phyloP scores from a whole-genome alignment of 495 filamentous ascomycete genomes.

The Tuber umbilicatum region DNA sequence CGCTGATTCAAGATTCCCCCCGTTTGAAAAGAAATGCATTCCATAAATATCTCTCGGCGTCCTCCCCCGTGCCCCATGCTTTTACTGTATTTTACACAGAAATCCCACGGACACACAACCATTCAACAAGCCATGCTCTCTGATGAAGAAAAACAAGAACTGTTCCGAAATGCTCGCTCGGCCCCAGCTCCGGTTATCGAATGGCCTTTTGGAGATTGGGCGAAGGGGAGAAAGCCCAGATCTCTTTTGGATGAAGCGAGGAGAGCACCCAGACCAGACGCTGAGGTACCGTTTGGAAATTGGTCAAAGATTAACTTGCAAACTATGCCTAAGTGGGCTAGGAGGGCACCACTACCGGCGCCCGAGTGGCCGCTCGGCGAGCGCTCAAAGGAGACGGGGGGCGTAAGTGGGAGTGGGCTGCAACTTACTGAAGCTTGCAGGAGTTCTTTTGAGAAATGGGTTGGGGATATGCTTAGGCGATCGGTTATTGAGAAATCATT shows the following conservation, averaged over 20 bases:
- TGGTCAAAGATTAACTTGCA: not conserved
- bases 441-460: not conserved
- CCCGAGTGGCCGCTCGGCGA: not conserved
- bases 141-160: not conserved
- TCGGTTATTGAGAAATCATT: not conserved
- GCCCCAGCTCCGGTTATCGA: not conserved
- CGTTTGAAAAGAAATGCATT: too few species aligned
- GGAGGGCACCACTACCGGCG: not conserved
- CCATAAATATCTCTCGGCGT: too few species aligned
- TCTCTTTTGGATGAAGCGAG: not conserved
- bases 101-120: not conserved
- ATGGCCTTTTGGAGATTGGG: not conserved
- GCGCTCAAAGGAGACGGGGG: not conserved
- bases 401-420: not conserved
- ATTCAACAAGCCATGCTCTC: not conserved
- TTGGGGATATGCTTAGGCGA: not conserved
- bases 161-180: not conserved
- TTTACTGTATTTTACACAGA: too few species aligned
- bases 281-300: not conserved
- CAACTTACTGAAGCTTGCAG: not conserved
- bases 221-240: not conserved
- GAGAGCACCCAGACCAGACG: not conserved
- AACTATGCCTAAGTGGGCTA: not conserved
- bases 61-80: too few species aligned
- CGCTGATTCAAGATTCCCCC: too few species aligned